Percentiles rank a stretch among this genome's conserved stretches.
Evolutionary conservation across 2,329 filamentous ascomycete species (phyloP).

Genomic region (Trichoderma asperellum): DNA sequence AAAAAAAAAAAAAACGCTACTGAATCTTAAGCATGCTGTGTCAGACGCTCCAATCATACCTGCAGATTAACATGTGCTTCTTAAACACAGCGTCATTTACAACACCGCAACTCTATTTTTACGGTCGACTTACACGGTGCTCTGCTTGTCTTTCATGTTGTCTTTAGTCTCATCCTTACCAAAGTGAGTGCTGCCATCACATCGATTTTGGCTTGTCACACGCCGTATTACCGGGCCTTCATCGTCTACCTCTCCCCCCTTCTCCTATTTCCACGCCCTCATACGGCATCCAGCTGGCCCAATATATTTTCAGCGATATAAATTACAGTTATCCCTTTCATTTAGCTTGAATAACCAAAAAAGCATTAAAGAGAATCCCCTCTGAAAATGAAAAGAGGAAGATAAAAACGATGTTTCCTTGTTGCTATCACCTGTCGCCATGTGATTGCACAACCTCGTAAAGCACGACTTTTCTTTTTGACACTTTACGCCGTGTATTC

Average conservation of each 20-base stretch:
- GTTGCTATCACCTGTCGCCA: neutral
- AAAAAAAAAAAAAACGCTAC: too few species aligned
- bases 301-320: constrained; percentile 18
- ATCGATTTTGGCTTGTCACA: constrained; percentile 8
- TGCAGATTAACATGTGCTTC: constrained; percentile 2
- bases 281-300: neutral
- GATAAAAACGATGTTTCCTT: neutral
- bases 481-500: constrained; percentile 8
- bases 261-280: constrained; percentile 7
- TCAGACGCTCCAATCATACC: neutral
- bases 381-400: too few species aligned
- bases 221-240: constrained; percentile 16
- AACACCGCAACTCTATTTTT: constrained; percentile 10
- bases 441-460: constrained; percentile 23
- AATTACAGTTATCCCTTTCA: constrained; percentile 16
- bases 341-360: neutral
- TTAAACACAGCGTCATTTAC: constrained; percentile 18
- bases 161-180: constrained; percentile 7
- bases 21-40: constrained; percentile 3
- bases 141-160: neutral
- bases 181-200: constrained; percentile 1
- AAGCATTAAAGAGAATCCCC: neutral
- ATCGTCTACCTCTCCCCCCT: neutral
- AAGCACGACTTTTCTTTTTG: constrained; percentile 13
- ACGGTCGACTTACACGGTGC: neutral